Evolutionary conservation across 805 yeast genomes (phyloP).

Genomic region (Nematodospora valgi): DNA sequence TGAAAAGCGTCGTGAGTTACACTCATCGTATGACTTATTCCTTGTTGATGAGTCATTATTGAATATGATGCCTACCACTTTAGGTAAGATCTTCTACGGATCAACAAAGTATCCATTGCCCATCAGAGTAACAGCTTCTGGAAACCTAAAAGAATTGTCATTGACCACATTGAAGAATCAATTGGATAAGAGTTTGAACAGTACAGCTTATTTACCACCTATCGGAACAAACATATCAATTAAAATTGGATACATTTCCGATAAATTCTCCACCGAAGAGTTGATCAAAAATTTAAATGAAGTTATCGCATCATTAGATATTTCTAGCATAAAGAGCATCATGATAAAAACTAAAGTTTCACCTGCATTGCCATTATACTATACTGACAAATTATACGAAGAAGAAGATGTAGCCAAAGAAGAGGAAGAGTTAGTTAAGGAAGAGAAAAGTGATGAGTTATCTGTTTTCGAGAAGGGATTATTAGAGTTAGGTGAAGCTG

Average conservation of each 20-base stretch:
- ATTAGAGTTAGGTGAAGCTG: conserved; percentile 77
- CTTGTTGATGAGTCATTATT: conserved; percentile 81
- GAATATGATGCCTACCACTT: conserved; percentile 72
- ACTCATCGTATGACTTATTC: conserved; percentile 67
- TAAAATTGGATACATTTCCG: conserved; percentile 56
- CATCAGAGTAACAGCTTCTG: conserved; percentile 21
- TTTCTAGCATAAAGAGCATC: conserved; percentile 50
- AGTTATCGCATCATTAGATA: conserved; percentile 47
- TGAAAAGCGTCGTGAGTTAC: conserved; percentile 79
- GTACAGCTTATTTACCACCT: conserved; percentile 65
- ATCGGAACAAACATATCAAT: conserved; percentile 67
- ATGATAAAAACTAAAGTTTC: conserved; percentile 66
- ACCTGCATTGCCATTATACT: conserved; percentile 82
- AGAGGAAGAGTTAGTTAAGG: conserved; percentile 10
- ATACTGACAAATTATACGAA: conserved; percentile 52
- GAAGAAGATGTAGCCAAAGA: conserved; percentile 43
- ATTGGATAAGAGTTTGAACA: conserved; percentile 52
- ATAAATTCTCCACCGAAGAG: conserved; percentile 39
- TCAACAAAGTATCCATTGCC: conserved; percentile 54
- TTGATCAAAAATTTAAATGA: conserved; percentile 59
- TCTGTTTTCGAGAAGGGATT: conserved; percentile 71
- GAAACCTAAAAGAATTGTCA: conserved; percentile 40
- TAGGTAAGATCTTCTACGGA: conserved; percentile 77
- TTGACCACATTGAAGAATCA: conserved; percentile 53
- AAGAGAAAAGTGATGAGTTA: conserved; percentile 38